Percentiles rank a stretch among this genome's conserved stretches.
Conservation (phyloP, 108 stramenopile species). For the Pseudonitzschia multiseries region DNA sequence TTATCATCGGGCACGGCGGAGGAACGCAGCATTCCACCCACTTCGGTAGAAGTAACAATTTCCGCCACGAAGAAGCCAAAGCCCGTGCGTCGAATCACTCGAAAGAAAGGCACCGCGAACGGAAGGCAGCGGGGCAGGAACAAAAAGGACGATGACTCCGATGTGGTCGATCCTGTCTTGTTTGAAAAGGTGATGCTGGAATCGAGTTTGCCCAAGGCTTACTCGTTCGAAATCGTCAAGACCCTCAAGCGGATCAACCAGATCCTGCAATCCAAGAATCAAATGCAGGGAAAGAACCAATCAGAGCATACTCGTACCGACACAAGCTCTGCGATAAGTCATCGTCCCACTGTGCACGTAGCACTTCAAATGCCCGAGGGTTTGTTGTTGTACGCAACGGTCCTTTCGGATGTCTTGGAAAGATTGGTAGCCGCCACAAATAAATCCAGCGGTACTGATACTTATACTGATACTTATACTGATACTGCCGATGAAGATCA, state of each 20-base stretch:
- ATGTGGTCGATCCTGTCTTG: slow-evolving; percentile 44
- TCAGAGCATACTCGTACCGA: too few species aligned
- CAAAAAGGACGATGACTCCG: slow-evolving; percentile 8
- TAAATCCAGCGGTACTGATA: too few species aligned
- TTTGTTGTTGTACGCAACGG: slow-evolving; percentile 92
- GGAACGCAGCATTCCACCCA: too few species aligned
- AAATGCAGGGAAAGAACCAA: neutral
- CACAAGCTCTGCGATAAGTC: neutral
- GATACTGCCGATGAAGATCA: neutral
- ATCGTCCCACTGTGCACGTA: slow-evolving; percentile 38
- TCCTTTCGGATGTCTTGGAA: slow-evolving; percentile 90
- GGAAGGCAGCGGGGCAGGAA: slow-evolving; percentile 22
- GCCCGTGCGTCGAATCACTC: slow-evolving; percentile 27
- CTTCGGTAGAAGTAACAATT: too few species aligned
- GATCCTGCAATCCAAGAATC: slow-evolving; percentile 43
- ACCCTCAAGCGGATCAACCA: slow-evolving; percentile 85
- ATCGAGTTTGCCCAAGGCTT: slow-evolving; percentile 73
- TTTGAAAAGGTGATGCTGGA: slow-evolving; percentile 45
- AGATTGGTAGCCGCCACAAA: slow-evolving; percentile 49
- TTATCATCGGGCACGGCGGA: too few species aligned
- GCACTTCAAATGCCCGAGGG: slow-evolving; percentile 99
- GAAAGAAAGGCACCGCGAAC: slow-evolving; percentile 32
- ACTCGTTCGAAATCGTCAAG: slow-evolving; percentile 88
- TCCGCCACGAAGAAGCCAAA: too few species aligned
- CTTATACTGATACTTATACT: slow-evolving; percentile 2